phyloP scores from a whole-genome alignment of 805 yeast species.

The Candida schatavii region DNA sequence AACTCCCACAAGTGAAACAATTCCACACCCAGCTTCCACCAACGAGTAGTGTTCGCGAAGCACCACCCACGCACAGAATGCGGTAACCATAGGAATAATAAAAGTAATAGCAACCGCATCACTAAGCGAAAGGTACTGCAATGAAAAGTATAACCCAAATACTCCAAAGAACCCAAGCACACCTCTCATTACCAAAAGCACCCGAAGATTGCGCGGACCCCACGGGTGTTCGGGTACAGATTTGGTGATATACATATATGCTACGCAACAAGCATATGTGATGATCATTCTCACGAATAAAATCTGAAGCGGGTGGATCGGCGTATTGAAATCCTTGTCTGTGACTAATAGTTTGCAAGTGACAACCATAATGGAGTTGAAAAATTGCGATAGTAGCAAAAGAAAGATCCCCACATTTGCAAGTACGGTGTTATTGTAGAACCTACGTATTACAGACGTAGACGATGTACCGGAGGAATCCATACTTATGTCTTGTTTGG shows the following conservation, averaged over 20 bases:
- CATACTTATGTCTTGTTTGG: no score
- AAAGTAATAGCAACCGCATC: slow-evolving; percentile 83
- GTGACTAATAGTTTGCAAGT: slow-evolving; percentile 73
- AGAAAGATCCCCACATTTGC: slow-evolving; percentile 55
- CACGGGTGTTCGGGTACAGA: slow-evolving; percentile 59
- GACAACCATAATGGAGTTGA: slow-evolving; percentile 74
- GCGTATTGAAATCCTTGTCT: slow-evolving; percentile 53
- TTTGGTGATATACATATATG: slow-evolving; percentile 50
- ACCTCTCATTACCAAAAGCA: slow-evolving; percentile 60
- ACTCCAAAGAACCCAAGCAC: slow-evolving; percentile 77
- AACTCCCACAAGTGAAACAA: slow-evolving; percentile 72
- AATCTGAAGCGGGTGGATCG: slow-evolving; percentile 77
- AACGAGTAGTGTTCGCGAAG: slow-evolving; percentile 64
- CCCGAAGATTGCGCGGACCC: slow-evolving; percentile 63
- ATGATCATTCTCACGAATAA: slow-evolving; percentile 73
- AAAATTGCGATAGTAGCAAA: slow-evolving; percentile 61
- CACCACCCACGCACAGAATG: slow-evolving; percentile 65
- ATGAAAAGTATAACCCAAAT: slow-evolving; percentile 70
- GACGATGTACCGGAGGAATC: no score
- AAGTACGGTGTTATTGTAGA: background rate
- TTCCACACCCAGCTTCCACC: slow-evolving; percentile 67
- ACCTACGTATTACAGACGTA: no score
- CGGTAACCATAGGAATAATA: slow-evolving; percentile 72
- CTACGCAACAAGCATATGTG: slow-evolving; percentile 58
- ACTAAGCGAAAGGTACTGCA: slow-evolving; percentile 69